Base-by-base conservation (phyloP, 192 early-diverging fungal species). In the Rhizoclosmatium globosum region DNA sequence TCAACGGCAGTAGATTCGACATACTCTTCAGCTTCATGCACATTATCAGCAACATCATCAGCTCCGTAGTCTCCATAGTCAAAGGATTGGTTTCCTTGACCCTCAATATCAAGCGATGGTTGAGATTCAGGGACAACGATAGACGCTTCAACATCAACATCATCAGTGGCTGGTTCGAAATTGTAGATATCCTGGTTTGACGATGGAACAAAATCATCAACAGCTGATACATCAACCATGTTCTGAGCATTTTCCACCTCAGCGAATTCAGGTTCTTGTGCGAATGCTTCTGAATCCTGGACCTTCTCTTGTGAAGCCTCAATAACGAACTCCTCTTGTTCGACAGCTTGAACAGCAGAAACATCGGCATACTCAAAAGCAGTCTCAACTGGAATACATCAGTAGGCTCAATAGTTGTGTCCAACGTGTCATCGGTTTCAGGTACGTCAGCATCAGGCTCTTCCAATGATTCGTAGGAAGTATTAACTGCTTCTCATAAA, bases 61-160 rank as follows among this genome's bases (percentile, higher is more conserved):
- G 4, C 64, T 23, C 64, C 64, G 9, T 65, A 65, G 38, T 65
- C 64, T 15, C 38, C 64, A 65, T 38, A 65, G 21, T 65, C 64
- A 65, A 65, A 65, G 64, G n/a, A n/a, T 15, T 65, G 21, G 3
- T 17, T 39, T 38, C 38, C 64, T 6, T 58, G 17, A 17, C 57
- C 57, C 17, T 58, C 57, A 17, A 58, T n/a, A 17, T 21, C 57
- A 17, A n/a, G 17, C 6, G 31, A 31, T 31, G 31, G 31, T 31
- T 31, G 31, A 31, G 31, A 31, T 31, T 31, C 31, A 31, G 31
- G 31, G 31, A 31, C 31, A 31, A 31, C 31, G 31, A 31, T 31
- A 31, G 31, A 31, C 31, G 31, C 31, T 31, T 31, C 31, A 31
- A 31, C 31, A 31, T 58, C 57, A 21, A 21, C 57, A n/a, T 21